phyloP scores from a whole-genome alignment of 2,329 filamentous ascomycete species.

The Cladosporium oxysporum region DNA sequence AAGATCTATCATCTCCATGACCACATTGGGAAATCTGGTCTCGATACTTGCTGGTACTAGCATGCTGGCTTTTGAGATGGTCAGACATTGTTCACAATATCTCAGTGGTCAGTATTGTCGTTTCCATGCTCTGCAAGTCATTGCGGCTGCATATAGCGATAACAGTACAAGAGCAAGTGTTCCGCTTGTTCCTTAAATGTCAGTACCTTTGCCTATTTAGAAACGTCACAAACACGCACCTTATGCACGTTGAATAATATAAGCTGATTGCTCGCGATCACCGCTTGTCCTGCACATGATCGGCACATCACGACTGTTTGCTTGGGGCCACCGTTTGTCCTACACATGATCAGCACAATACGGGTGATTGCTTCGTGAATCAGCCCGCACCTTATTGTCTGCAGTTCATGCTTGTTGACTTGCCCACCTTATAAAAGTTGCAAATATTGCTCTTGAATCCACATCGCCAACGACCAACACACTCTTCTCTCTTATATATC shows the following conservation, averaged over 20 bases:
- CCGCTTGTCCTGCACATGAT: neutral
- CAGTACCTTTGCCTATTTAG: too few species aligned
- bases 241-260: neutral
- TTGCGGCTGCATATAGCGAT: too few species aligned
- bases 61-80: neutral
- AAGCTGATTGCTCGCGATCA: neutral
- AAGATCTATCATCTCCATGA: neutral
- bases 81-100: neutral
- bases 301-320: neutral
- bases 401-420: neutral
- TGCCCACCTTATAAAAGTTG: neutral
- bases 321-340: neutral
- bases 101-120: neutral
- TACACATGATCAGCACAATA: neutral
- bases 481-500: neutral
- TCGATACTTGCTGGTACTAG: neutral
- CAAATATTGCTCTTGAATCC: neutral
- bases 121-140: too few species aligned
- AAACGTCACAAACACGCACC: neutral
- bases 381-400: neutral
- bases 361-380: neutral
- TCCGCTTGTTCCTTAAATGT: too few species aligned
- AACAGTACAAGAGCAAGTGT: too few species aligned
- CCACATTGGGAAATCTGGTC: neutral
- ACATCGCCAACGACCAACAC: neutral